Evolutionary conservation across 2,329 filamentous ascomycete genomes (phyloP).

Genomic region (Epichloe gansuensis): DNA sequence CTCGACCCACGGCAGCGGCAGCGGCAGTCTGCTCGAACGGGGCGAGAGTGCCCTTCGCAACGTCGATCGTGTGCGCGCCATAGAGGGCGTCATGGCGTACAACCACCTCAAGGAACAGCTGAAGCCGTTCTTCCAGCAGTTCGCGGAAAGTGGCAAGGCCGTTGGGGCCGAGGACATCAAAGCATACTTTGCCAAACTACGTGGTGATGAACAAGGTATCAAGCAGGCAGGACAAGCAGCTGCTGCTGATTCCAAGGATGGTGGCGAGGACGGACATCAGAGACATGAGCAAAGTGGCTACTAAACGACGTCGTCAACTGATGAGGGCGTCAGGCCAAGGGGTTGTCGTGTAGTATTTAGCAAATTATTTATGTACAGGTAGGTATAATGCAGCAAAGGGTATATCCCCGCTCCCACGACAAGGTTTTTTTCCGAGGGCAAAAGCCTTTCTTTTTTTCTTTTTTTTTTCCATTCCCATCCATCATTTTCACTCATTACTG

Average conservation of each 20-base stretch:
- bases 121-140: constrained; percentile 88
- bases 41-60: constrained; percentile 87
- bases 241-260: constrained; percentile 23
- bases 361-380: too few relatives aligned
- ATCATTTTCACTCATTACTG: constrained; percentile 10
- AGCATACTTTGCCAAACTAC: constrained; percentile 83
- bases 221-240: constrained; percentile 46
- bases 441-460: too few relatives aligned
- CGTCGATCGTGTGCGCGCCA: constrained; percentile 83
- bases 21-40: constrained; percentile 74
- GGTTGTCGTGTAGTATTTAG: too few relatives aligned
- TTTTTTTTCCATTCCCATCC: neutral
- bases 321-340: too few relatives aligned
- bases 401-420: too few relatives aligned
- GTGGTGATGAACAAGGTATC: constrained; percentile 72
- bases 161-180: constrained; percentile 96
- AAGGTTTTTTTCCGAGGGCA: too few relatives aligned
- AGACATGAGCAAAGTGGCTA: constrained; percentile 42
- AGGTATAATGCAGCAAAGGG: too few relatives aligned
- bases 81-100: constrained; percentile 96
- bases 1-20: constrained; percentile 59
- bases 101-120: constrained; percentile 92
- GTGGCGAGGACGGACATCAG: constrained; percentile 19
- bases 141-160: constrained; percentile 77
- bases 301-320: constrained; percentile 12